phyloP scores from a whole-genome alignment of 2,329 filamentous ascomycete genomes.

The Apiospora koreana region DNA sequence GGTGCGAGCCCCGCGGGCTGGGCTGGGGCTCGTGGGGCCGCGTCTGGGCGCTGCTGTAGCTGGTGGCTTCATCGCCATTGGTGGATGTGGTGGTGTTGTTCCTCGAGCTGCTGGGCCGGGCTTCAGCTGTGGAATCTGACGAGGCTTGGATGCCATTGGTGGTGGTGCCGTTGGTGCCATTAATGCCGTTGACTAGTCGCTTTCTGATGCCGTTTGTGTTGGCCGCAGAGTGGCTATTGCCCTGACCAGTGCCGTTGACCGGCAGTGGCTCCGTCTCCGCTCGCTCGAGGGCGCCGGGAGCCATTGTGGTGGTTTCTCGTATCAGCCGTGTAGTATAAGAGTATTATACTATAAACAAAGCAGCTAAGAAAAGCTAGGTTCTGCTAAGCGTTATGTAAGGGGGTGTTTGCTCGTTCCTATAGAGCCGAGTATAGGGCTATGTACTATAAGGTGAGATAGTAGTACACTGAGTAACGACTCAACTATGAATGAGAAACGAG shows the following conservation, averaged over 20 bases:
- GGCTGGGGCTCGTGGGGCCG: slow-evolving; percentile 11
- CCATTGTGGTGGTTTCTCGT: slow-evolving; percentile 7
- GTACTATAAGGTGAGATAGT: neutral
- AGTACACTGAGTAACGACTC: neutral
- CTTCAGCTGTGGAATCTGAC: neutral
- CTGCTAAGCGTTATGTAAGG: neutral
- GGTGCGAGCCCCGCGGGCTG: slow-evolving; percentile 22
- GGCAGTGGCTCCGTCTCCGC: neutral
- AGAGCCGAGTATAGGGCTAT: neutral
- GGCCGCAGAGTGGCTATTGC: neutral
- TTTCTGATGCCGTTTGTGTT: slow-evolving; percentile 19
- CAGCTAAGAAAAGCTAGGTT: neutral
- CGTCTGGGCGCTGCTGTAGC: neutral
- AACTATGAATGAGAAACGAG: neutral
- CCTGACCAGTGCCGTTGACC: slow-evolving; percentile 3
- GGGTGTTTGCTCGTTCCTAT: neutral
- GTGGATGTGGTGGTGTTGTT: neutral
- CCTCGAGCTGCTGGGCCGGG: neutral
- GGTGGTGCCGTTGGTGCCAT: neutral
- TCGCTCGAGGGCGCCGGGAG: slow-evolving; percentile 7
- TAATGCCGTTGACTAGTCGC: slow-evolving; percentile 12
- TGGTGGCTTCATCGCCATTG: neutral
- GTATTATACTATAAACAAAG: neutral
- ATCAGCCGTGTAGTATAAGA: neutral
- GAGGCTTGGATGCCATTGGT: neutral